Percentiles rank a stretch among this genome's conserved stretches.
These are phyloP conservation scores for Saururus chinensis DNA, from an alignment of 164 flowering plant genomes.

Conservation along the genomic window DNA sequence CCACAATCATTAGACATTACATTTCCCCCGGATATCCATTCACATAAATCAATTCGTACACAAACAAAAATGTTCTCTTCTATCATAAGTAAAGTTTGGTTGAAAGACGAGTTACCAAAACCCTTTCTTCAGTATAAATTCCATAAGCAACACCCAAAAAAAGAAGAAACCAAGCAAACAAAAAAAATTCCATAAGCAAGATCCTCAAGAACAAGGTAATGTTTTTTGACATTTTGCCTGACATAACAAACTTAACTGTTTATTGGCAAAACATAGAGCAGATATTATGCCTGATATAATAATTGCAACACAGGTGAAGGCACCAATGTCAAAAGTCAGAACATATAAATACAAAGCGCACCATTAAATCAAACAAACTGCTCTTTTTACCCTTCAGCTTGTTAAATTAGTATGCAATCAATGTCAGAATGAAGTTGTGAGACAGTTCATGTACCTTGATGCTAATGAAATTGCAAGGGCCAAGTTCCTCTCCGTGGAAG, in stretches of 20 bases:
- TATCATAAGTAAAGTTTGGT: neutral
- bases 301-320: too few relatives aligned
- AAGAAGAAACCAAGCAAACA: too few relatives aligned
- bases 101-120: too few relatives aligned
- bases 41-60: neutral
- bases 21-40: neutral
- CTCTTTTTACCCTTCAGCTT: neutral
- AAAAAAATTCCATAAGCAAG: too few relatives aligned
- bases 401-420: neutral
- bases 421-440: neutral
- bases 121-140: too few relatives aligned
- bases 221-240: neutral
- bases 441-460: conserved; percentile 44
- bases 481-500: conserved; percentile 32
- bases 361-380: neutral
- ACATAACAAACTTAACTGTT: neutral
- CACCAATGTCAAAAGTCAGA: too few relatives aligned
- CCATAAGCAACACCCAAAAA: too few relatives aligned
- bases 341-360: too few relatives aligned
- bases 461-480: conserved; percentile 57
- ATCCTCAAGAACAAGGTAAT: neutral
- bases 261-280: neutral
- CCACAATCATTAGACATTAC: neutral
- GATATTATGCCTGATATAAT: too few relatives aligned
- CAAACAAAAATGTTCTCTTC: neutral